These are phyloP conservation scores for Coemansia sp. DNA, from an alignment of 192 early-diverging fungal genomes.

Conservation along the genomic window DNA sequence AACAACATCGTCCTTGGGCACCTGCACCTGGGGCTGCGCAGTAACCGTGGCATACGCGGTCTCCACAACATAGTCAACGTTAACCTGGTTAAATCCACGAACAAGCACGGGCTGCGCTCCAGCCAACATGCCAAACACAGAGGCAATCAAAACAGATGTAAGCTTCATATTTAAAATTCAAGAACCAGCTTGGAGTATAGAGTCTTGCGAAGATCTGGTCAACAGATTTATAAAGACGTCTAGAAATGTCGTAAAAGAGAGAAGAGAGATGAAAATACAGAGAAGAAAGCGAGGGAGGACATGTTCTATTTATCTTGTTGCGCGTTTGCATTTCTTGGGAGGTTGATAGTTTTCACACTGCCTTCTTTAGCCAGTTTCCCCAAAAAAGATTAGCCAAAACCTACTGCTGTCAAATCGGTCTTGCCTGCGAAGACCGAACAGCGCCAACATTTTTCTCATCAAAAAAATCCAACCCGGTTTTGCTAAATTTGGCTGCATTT, in stretches of 20 bases:
- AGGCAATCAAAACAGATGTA: conserved; percentile 24
- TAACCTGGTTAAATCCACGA: conserved; percentile 19
- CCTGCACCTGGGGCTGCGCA: not conserved
- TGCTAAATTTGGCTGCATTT: not conserved
- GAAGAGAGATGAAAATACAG: conserved; percentile 2
- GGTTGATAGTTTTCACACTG: not conserved
- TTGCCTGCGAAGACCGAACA: no score
- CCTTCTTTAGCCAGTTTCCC: not conserved
- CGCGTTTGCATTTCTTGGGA: not conserved
- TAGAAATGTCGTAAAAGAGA: conserved; percentile 12
- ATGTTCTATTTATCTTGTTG: conserved; percentile 2
- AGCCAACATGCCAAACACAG: conserved; percentile 31
- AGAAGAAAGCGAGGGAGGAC: not conserved
- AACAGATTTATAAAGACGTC: conserved; percentile 18
- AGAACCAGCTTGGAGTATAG: not conserved
- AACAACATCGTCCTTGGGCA: not conserved
- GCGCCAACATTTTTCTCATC: no score
- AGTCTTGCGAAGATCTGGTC: conserved; percentile 23
- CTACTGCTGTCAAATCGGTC: no score
- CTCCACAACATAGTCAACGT: conserved; percentile 3
- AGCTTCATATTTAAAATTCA: conserved; percentile 29
- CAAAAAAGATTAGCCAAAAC: not conserved
- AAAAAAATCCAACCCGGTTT: no score
- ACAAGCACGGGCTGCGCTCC: conserved; percentile 26
- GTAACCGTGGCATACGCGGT: conserved; percentile 5